Base-by-base conservation (phyloP, 345 rosid species). In the Linum trigynum region DNA sequence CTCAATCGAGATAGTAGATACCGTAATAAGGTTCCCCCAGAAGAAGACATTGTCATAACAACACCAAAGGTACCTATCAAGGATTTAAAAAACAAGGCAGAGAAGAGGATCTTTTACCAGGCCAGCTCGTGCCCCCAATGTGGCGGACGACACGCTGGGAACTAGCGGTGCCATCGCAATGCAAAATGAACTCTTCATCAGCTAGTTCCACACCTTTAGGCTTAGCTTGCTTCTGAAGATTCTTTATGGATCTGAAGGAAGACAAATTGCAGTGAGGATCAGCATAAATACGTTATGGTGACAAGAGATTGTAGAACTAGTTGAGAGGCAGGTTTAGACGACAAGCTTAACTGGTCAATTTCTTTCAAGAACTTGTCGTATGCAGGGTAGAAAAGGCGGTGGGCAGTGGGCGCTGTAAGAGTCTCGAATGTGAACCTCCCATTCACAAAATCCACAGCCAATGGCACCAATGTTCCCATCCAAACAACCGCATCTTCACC, bases 371-470 rank as follows among this genome's bases (percentile, higher is more conserved):
- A 90, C 72, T 71, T 81, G 72, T 90, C 92, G 38, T 88, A 83
- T 64, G 88, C 97, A 5, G 99, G 99, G 68, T 72, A 90, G 77
- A 86, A 83, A 56, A 94, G 91, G 63, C 73, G 76, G 77, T 79
- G 63, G 39, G 82, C 88, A 0, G 92, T 90, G 14, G 96, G 66
- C 12, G 89, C 91, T 0, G 95, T 94, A 0, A 90, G 81, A 65
- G 95, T 82, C 82, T 94, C 99, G 64, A 86, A 90, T 6, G 89
- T 84, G 79, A 82, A 94, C 82, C 88, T 84, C 57, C 84, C 92
- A 38, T 86, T 94, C 36, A 74, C 77, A 57, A 80, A 72, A 79
- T 90, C 97, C 3, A 78, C 89, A 60, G 69, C 81, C 17, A 90
- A 74, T 38, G 99, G 95, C 77, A 84, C 71, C 61, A 88, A 55